Conservation (phyloP, 371 early-diverging fungal species). For the Haplosporangium sp. region DNA sequence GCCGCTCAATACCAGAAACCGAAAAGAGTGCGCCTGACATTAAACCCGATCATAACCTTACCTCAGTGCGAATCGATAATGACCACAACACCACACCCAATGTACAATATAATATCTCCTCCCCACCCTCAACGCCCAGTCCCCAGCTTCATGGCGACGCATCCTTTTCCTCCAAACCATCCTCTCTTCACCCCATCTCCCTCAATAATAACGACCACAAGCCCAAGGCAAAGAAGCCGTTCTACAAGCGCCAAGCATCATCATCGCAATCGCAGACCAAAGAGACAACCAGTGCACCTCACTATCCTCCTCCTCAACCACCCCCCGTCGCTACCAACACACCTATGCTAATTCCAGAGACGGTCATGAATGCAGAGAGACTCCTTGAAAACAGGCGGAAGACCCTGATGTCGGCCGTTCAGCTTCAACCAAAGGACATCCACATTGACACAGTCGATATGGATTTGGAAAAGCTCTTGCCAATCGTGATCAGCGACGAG, state of each 20-base stretch:
- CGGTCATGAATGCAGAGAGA: background rate
- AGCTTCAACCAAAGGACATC: constrained; percentile 5
- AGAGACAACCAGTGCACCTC: background rate
- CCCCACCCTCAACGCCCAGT: background rate
- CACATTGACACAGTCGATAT: constrained; percentile 30
- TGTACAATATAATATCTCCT: background rate
- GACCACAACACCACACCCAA: background rate
- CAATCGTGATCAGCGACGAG: constrained; percentile 28
- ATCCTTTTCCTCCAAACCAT: background rate
- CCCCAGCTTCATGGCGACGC: background rate
- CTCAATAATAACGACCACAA: background rate
- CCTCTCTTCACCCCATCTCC: background rate
- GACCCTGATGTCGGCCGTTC: background rate
- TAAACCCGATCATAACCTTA: too few relatives aligned
- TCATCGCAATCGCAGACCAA: background rate
- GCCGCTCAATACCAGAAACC: too few relatives aligned
- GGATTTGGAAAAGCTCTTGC: constrained; percentile 25
- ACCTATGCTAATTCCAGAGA: too few relatives aligned
- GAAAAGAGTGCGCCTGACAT: too few relatives aligned
- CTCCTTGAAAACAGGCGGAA: background rate
- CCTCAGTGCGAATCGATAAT: too few relatives aligned
- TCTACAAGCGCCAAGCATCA: background rate
- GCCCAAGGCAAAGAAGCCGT: background rate
- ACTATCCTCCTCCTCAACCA: background rate
- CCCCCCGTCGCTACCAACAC: background rate